Conservation (phyloP, 257 asterid genomes). For the Solanum paucissectum region DNA sequence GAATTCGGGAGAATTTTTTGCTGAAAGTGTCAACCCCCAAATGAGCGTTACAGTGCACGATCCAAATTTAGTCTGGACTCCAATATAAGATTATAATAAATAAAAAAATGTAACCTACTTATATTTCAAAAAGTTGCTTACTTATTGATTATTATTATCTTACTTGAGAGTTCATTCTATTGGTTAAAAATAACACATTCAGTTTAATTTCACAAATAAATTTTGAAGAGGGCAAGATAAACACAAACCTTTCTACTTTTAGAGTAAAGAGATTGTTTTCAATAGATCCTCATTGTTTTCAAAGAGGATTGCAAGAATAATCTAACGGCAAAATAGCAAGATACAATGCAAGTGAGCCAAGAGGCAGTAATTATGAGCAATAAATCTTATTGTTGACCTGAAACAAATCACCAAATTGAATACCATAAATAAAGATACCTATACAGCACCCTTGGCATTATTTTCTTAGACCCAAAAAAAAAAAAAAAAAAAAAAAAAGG, state of each 20-base stretch:
- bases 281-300: fast-evolving
- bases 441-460: neutral
- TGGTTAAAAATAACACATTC: neutral
- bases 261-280: neutral
- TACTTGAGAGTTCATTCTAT: neutral
- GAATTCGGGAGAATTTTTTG: fast-evolving
- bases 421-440: neutral
- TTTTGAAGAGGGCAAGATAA: neutral
- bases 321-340: neutral
- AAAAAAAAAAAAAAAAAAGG: neutral
- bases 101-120: neutral
- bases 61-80: fast-evolving
- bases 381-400: neutral
- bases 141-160: neutral
- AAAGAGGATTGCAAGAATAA: neutral
- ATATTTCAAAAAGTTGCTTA: neutral
- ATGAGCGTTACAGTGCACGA: fast-evolving
- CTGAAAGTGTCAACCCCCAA: neutral
- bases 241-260: neutral
- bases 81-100: no score
- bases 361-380: neutral
- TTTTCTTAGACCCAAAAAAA: neutral
- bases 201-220: no score
- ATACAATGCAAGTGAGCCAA: neutral
- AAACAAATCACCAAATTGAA: neutral